Evolutionary conservation across 2,329 filamentous ascomycete species (phyloP).

Genomic region (Colletotrichum kahawae): DNA sequence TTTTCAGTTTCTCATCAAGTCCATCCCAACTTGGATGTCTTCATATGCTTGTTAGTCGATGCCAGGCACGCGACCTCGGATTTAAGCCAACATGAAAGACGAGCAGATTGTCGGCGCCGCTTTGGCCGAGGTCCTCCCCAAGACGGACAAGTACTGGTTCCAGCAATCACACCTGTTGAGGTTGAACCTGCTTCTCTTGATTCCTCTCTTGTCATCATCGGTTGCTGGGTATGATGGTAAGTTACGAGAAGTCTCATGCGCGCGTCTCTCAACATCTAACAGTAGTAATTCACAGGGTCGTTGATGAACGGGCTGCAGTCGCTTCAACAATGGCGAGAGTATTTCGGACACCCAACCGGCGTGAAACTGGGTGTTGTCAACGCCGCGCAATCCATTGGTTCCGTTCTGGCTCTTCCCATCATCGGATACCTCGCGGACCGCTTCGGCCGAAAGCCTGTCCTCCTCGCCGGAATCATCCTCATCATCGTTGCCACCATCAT

Average conservation of each 20-base stretch:
- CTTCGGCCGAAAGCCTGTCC: constrained; percentile 42
- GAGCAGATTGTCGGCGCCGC: constrained; percentile 31
- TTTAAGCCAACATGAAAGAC: background rate
- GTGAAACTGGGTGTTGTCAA: constrained; percentile 41
- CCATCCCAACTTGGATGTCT: background rate
- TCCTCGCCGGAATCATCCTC: constrained; percentile 37
- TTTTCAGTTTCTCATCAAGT: background rate
- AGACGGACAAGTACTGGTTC: constrained; percentile 46
- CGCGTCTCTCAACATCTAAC: background rate
- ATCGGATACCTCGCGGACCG: constrained; percentile 40
- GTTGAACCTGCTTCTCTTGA: constrained; percentile 47
- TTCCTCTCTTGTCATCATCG: constrained; percentile 33
- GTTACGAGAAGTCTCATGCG: background rate
- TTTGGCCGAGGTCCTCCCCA: constrained; percentile 39
- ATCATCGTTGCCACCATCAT: constrained; percentile 39
- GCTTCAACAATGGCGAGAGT: constrained; percentile 36
- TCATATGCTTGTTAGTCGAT: background rate
- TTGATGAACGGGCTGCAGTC: constrained; percentile 46
- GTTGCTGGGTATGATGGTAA: constrained; percentile 17
- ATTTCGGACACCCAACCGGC: constrained; percentile 34
- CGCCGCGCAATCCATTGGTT: constrained; percentile 47
- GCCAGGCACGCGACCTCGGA: background rate
- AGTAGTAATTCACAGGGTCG: constrained; percentile 27
- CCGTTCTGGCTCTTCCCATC: constrained; percentile 45
- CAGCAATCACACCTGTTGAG: constrained; percentile 45